Base-by-base conservation (phyloP, 805 yeast genomes). In the Pichia rugopelliculosa region DNA sequence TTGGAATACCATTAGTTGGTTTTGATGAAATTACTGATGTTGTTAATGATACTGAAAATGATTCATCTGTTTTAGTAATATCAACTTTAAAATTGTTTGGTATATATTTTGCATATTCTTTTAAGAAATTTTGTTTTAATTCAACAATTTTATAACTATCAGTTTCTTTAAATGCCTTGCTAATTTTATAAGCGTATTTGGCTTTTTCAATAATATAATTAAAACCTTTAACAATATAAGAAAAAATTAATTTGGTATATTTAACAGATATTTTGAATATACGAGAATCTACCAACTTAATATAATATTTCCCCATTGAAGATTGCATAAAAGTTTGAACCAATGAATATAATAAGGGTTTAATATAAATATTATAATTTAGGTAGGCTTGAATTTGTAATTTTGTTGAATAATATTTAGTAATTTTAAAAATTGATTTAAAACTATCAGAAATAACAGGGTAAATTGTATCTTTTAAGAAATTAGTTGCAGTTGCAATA, bases 111-210 rank as follows among this genome's bases (percentile, higher is more conserved):
- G 45, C 49, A 23, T 39, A 47, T 2, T 46, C 49, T 10, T 23
- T 21, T 44, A 67, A 45, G 48, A 66, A 67, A 30, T 63, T 55
- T 45, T 56, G 56, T 54, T 65, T 66, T 36, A 45, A 51, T 51
- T 67, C 67, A 20, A 65, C 50, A 13, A 55, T 43, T 52, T 54
- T 54, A 42, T 59, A 63, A 34, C 56, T 56, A n/a, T 56, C 56
- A 21, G 63, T 55, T 17, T 54, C 50, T 39, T 56, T 61, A 47
- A 57, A 56, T 25, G 52, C 55, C 22, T 54, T 36, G 22, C 53
- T 56, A 23, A 56, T 59, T 9, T 52, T 47, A 36, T 53, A 52
- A 23, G 55, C 55, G 15, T 57, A 57, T 15, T 24, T 23, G 12
- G 47, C 22, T 17, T 49, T 53, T 20, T 54, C 54, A 3, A 42